These are phyloP conservation scores for Paecilomyces formosus DNA, from an alignment of 2,329 filamentous ascomycete genomes.

Conservation along the genomic window DNA sequence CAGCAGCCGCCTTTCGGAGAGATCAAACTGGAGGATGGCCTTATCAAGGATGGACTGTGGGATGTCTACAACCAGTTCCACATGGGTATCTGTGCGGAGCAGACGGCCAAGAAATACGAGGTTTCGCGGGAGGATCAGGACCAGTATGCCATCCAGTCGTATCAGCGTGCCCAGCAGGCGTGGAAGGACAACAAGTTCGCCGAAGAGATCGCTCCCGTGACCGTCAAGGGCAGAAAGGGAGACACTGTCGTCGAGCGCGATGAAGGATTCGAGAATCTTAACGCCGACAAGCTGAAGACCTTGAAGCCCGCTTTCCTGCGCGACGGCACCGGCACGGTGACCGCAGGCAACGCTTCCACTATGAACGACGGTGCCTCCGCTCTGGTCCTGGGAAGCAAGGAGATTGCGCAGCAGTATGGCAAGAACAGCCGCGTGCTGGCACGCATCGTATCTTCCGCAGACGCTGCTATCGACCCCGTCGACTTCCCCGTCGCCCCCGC, in stretches of 20 bases:
- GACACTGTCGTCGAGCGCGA: constrained; percentile 72
- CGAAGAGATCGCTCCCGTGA: constrained; percentile 85
- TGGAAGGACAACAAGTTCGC: constrained; percentile 78
- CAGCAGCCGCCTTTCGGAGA: constrained; percentile 80
- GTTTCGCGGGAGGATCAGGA: constrained; percentile 84
- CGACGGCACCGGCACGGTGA: constrained; percentile 81
- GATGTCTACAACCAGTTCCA: constrained; percentile 96
- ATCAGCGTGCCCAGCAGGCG: constrained; percentile 80
- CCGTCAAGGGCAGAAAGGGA: constrained; percentile 75
- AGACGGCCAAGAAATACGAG: constrained; percentile 78
- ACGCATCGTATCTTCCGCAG: constrained; percentile 74
- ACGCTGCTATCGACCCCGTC: constrained; percentile 82
- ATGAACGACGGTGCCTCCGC: constrained; percentile 94
- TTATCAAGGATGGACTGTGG: constrained; percentile 91
- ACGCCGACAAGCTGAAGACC: constrained; percentile 74
- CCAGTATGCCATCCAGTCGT: constrained; percentile 80
- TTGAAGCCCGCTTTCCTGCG: constrained; percentile 87
- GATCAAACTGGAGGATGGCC: constrained; percentile 77
- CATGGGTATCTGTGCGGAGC: constrained; percentile 96
- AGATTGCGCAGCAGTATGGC: constrained; percentile 73
- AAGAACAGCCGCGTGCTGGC: constrained; percentile 74
- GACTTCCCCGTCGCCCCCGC: constrained; percentile 92
- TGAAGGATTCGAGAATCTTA: constrained; percentile 82
- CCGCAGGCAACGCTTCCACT: constrained; percentile 87
- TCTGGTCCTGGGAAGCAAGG: constrained; percentile 74